A percentile compares a stretch with the other conserved stretches of the same genome.
These are phyloP conservation scores for Agaricus blazei DNA, from an alignment of 768 basidiomycete species.

Conservation along the genomic window DNA sequence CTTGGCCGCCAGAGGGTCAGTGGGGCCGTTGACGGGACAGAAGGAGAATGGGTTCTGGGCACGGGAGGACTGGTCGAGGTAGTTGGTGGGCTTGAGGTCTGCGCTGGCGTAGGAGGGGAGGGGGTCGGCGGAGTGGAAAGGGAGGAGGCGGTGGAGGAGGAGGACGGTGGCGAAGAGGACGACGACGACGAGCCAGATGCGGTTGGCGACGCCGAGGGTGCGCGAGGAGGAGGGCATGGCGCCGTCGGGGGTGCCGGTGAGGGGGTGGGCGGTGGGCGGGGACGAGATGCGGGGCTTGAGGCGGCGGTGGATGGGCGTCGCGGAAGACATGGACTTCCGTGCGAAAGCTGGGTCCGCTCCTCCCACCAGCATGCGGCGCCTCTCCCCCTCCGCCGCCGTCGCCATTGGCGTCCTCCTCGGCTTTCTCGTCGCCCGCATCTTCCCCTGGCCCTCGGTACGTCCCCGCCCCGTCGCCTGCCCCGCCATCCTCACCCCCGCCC, in stretches of 20 bases:
- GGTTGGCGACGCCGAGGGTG: slow-evolving; percentile 57
- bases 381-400: slow-evolving; percentile 53
- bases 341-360: too few relatives aligned
- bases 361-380: slow-evolving; percentile 25
- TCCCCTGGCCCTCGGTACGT: slow-evolving; percentile 41
- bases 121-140: slow-evolving; percentile 34
- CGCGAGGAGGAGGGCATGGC: slow-evolving; percentile 51
- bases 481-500: slow-evolving; percentile 1
- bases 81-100: slow-evolving; percentile 69
- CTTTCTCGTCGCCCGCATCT: slow-evolving; percentile 45
- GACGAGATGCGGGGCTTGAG: slow-evolving; percentile 50
- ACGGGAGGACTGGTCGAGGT: slow-evolving; percentile 59
- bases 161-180: slow-evolving; percentile 50
- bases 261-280: slow-evolving; percentile 34
- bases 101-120: slow-evolving; percentile 33
- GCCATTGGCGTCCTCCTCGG: slow-evolving; percentile 60
- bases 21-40: slow-evolving; percentile 83
- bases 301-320: slow-evolving; percentile 48
- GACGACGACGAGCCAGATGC: slow-evolving; percentile 60
- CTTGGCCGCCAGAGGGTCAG: slow-evolving; percentile 72
- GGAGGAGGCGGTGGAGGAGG: slow-evolving; percentile 37
- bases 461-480: neutral
- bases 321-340: slow-evolving; percentile 30
- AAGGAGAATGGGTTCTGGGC: slow-evolving; percentile 81
- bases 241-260: slow-evolving; percentile 43